Evolutionary conservation across 2,329 filamentous ascomycete genomes (phyloP), one percentile per base, ranked within the genome.

Genomic region (Calonectria naviculata): DNA sequence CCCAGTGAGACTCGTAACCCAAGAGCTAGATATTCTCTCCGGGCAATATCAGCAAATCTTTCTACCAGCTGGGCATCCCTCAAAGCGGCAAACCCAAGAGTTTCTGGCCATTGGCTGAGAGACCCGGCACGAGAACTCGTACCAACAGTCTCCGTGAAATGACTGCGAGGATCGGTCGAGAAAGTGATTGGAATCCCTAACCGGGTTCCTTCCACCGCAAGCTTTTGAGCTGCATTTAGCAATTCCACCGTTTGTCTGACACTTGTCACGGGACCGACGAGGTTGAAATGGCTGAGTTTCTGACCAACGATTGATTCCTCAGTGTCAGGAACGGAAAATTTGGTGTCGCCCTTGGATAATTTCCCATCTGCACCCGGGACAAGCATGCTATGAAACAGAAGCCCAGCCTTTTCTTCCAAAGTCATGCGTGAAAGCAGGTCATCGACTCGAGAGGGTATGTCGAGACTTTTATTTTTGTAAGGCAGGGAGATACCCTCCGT

Each of bases 61-160:
- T 83, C 75, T 1, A 87, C 85, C 1, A 87, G 73, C 1, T 82
- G 79, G 0, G 84, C 77, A 36, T 84, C 83, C 5, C 87, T 80
- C 1, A 88, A 74, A 0, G 87, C 87, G 2, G 85, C 87, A 15
- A 89, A 78, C 0, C 87, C 87, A 6, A 88, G 73, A 1, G 83
- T 84, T 72, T 88, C 86, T 0, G 87, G 87, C 87, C 87, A 89
- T 65, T 86, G 85, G 0, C 84, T 86, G 67, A 89, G 84, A 1
- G 78, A 80, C 0, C 83, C 85, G 0, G 86, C 85, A 0, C 78
- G 76, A 71, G 86, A 85, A 0, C 83, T 84, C 1, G 86, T 86
- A 1, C 86, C 86, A 2, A 84, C 71, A 47, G 84, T 84, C 31
- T 85, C 81, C 1, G 82, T 83, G 71, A 85, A 87, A 46, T 82